Conservation (phyloP, 2,329 filamentous ascomycete species). For the Aspergillus sp. region DNA sequence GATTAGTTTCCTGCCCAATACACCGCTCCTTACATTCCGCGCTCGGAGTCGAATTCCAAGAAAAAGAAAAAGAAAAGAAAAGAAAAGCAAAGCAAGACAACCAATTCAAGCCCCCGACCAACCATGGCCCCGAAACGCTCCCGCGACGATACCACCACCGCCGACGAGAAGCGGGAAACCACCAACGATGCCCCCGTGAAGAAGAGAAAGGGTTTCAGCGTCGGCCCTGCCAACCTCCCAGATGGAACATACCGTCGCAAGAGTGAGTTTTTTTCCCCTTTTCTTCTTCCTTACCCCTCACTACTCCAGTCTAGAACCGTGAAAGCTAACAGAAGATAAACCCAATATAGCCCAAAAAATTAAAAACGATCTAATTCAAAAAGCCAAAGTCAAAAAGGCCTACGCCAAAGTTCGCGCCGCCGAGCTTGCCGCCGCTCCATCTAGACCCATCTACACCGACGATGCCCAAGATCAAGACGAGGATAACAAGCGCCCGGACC, state of each 20-base stretch:
- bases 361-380: constrained; percentile 84
- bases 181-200: constrained; percentile 41
- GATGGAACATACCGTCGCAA: constrained; percentile 88
- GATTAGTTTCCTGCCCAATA: constrained; percentile 15
- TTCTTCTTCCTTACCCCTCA: no score
- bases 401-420: constrained; percentile 83
- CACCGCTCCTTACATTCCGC: constrained; percentile 1
- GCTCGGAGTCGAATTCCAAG: not conserved
- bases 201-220: constrained; percentile 73
- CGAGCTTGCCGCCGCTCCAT: constrained; percentile 44
- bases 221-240: constrained; percentile 86
- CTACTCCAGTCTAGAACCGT: no score
- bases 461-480: constrained; percentile 15
- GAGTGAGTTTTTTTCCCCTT: constrained; percentile 44
- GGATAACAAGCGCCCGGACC: not conserved
- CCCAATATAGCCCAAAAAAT: constrained; percentile 72
- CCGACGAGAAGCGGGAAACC: constrained; percentile 50
- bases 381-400: constrained; percentile 88
- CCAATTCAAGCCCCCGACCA: constrained; percentile 7
- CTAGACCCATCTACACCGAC: constrained; percentile 39
- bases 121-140: constrained; percentile 63
- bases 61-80: not conserved
- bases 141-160: constrained; percentile 45
- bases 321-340: not conserved
- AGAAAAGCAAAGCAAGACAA: not conserved